phyloP scores from a whole-genome alignment of 2,329 filamentous ascomycete genomes.

The Sporothrix brunneoviolacea region DNA sequence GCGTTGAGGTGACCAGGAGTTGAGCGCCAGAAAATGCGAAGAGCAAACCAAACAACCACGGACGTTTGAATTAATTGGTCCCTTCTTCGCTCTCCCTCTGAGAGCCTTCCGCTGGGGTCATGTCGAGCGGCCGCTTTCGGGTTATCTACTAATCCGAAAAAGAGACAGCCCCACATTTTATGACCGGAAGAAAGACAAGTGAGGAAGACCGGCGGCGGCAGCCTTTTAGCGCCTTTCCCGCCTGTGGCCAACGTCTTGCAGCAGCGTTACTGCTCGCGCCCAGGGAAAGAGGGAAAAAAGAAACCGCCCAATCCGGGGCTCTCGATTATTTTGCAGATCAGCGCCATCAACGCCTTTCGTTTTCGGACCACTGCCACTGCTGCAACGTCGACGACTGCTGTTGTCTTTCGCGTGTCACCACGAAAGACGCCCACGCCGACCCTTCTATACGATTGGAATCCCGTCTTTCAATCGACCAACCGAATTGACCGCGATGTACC shows the following conservation, averaged over 20 bases:
- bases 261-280: no score
- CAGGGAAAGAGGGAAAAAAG: no score
- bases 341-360: no score
- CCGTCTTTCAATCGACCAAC: neutral
- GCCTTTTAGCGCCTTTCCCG: neutral
- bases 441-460: no score
- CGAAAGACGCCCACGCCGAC: no score
- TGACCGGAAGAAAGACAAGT: no score
- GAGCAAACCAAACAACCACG: neutral
- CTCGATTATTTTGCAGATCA: slow-evolving; percentile 14
- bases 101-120: slow-evolving; percentile 3
- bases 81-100: neutral
- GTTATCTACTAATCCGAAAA: slow-evolving; percentile 14
- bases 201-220: no score
- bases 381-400: slow-evolving; percentile 1
- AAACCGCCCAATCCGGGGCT: slow-evolving; percentile 19
- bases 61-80: slow-evolving; percentile 4
- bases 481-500: slow-evolving; percentile 26
- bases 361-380: slow-evolving; percentile 3
- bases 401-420: neutral
- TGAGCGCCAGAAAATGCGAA: neutral
- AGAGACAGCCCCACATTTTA: neutral
- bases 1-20: neutral
- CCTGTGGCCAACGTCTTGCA: no score
- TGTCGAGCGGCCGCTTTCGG: slow-evolving; percentile 5